Evolutionary conservation across 805 yeast species (phyloP), one percentile per base, ranked within the genome.

Genomic region (Brettanomyces naardenensis): DNA sequence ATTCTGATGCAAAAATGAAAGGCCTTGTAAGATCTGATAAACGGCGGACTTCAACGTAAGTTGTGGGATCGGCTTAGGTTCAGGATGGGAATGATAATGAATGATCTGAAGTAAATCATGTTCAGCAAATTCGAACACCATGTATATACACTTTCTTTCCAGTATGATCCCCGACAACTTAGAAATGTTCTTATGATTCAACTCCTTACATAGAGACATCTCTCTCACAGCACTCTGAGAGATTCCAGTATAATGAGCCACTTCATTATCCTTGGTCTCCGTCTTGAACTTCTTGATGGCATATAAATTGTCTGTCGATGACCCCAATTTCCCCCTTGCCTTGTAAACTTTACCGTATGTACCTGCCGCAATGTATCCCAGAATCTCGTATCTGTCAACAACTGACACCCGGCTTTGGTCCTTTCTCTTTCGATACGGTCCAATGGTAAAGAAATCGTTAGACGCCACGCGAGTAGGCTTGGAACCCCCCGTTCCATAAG

Each of bases 311-410:
- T 44, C 46, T 19, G 46, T 54, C 54, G 35, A 48, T 40, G 38
- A 41, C 29, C 46, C 50, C 31, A 52, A 42, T 40, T 56, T 44
- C 6, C 78, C 69, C 44, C 73, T 73, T 6, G 97, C 97, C 56
- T 92, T 90, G 65, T 88, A 92, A 18, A 87, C 95, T 41, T 87
- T 75, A 41, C 98, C 98, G 59, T 92, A 92, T 0, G 98, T 92
- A 28, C 98, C 98, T 0, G 98, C 96, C 1, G 98, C 98, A 41
- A 92, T 92, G 59, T 92, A 92, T 0, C 98, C 98, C 14, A 88
- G 62, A 42, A 92, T 81, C 44, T 82, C 89, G 60, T 89, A 92
- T 49, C 80, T 82, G 37, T 81, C 80, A n/a, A 87, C 62, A 3
- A 92, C 95, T 2, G 84, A 78, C 22, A 75, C 69, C 37, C 95